Conservation (phyloP, 257 asterid genomes). For the Solanum pennellii region DNA sequence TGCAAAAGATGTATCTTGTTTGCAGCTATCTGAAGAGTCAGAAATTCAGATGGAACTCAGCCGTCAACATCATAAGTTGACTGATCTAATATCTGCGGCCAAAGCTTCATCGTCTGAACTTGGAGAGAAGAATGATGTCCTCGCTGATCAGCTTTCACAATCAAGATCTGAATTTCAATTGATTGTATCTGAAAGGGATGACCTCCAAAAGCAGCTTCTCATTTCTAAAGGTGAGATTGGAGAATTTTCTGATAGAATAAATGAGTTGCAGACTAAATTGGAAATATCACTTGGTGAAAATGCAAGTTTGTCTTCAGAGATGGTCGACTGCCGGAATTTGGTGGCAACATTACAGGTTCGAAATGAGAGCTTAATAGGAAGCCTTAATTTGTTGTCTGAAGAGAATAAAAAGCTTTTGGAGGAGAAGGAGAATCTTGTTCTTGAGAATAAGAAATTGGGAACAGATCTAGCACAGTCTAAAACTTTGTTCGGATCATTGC, state of each 20-base stretch:
- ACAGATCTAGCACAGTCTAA: constrained; percentile 44
- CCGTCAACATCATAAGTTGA: constrained; percentile 27
- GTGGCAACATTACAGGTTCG: constrained; percentile 43
- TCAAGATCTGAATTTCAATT: constrained; percentile 42
- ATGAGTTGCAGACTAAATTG: constrained; percentile 52
- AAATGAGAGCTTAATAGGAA: constrained; percentile 40
- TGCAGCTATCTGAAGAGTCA: constrained; percentile 51
- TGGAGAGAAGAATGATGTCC: constrained; percentile 39
- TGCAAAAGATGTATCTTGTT: constrained; percentile 47
- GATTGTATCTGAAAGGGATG: constrained; percentile 39
- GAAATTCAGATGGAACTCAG: constrained; percentile 13
- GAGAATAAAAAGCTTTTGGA: constrained; percentile 44
- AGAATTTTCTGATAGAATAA: constrained; percentile 35
- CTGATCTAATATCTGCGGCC: constrained; percentile 30
- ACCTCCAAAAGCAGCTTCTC: constrained; percentile 44
- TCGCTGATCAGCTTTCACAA: constrained; percentile 41
- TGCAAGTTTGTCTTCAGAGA: constrained; percentile 54
- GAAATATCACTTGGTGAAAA: constrained; percentile 47
- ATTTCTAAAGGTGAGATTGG: constrained; percentile 49
- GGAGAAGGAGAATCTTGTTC: constrained; percentile 34
- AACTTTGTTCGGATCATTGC: constrained; percentile 42
- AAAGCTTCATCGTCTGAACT: constrained; percentile 41
- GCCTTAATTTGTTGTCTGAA: constrained; percentile 28
- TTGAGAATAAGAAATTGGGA: constrained; percentile 38
- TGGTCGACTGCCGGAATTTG: constrained; percentile 43